Percentiles rank a stretch among this genome's conserved stretches.
phyloP scores from a whole-genome alignment of 2,329 filamentous ascomycete genomes.

The Ophioceras dolichostomum region DNA sequence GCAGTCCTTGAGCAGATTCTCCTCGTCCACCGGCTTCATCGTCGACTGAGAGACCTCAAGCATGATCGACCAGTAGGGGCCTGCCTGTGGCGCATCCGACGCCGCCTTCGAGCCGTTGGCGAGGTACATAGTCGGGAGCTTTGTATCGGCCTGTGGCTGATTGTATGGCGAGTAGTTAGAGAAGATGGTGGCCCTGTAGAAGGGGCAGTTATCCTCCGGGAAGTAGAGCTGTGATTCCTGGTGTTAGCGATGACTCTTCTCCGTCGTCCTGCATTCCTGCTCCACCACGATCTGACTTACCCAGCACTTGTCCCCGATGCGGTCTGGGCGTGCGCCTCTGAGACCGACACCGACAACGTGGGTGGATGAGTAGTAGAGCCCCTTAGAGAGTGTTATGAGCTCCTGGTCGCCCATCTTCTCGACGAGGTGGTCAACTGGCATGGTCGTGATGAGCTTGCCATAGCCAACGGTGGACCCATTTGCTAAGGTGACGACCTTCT shows the following conservation, averaged over 20 bases:
- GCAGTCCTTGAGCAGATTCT: constrained; percentile 75
- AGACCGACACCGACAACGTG: constrained; percentile 96
- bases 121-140: constrained; percentile 76
- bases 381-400: constrained; percentile 72
- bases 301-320: constrained; percentile 99
- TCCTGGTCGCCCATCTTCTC: constrained; percentile 82
- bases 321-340: constrained; percentile 80
- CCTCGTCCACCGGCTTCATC: constrained; percentile 86
- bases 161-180: constrained; percentile 99
- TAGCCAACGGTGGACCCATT: constrained; percentile 86
- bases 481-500: constrained; percentile 69
- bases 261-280: too few species aligned
- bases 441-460: constrained; percentile 87
- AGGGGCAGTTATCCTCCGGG: constrained; percentile 96
- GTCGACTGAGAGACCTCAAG: constrained; percentile 91
- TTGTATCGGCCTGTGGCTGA: constrained; percentile 71
- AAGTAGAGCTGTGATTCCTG: constrained; percentile 63
- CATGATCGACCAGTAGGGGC: constrained; percentile 99
- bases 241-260: neutral
- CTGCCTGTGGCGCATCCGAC: constrained; percentile 56
- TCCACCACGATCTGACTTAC: constrained; percentile 27
- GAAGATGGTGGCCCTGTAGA: constrained; percentile 99
- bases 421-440: constrained; percentile 83
- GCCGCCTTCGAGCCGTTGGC: constrained; percentile 74
- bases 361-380: constrained; percentile 91